Evolutionary conservation across 352 stramenopile genomes (phyloP), one percentile per base, ranked within the genome.

Genomic region (Phytopythium oedochilum): DNA sequence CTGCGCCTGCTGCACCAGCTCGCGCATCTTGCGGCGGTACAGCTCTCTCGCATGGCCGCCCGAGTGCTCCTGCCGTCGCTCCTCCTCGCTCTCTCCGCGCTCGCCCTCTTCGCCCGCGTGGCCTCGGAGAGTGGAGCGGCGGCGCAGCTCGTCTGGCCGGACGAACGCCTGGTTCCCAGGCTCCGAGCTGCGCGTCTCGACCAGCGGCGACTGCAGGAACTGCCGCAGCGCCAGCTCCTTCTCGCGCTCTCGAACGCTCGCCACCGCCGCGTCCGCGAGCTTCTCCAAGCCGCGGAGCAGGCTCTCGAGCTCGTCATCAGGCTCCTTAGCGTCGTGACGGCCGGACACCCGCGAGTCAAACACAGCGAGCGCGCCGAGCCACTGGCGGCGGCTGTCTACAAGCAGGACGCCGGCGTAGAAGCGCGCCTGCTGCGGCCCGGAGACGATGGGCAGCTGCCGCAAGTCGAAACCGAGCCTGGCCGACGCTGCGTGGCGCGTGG

Each of bases 341-440:
- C 68, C 66, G 59, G 55, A 59, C 11, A 78, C 60, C 35, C 61
- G 63, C 1, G 73, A 47, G 36, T 94, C 81, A 57, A 90, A 92
- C 22, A 94, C 60, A 6, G 71, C 76, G 22, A 94, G 42, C 12
- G 81, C 81, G 1, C 83, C 83, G 25, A 91, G 63, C 8, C 75
- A 71, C 3, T 63, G 54, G 29, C 71, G 75, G 44, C 64, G 64
- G 40, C 53, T 38, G 64, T 88, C 71, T 2, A 74, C 55, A 5
- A 92, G 66, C 34, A 78, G 79, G 15, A 89, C 71, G 1, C 81
- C 78, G 3, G 75, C 77, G 58, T 93, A 93, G 57, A 90, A 92
- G 20, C 69, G 74, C 14, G 75, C 75, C 32, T 82, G 72, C 51
- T 93, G 83, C 1, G 83, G 79, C 0, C 81, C 83, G 38, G 78